Evolutionary conservation across 1,284 basidiomycete genomes (phyloP), one percentile per base, ranked within the genome.

Genomic region (Ceratobasidium sp.): DNA sequence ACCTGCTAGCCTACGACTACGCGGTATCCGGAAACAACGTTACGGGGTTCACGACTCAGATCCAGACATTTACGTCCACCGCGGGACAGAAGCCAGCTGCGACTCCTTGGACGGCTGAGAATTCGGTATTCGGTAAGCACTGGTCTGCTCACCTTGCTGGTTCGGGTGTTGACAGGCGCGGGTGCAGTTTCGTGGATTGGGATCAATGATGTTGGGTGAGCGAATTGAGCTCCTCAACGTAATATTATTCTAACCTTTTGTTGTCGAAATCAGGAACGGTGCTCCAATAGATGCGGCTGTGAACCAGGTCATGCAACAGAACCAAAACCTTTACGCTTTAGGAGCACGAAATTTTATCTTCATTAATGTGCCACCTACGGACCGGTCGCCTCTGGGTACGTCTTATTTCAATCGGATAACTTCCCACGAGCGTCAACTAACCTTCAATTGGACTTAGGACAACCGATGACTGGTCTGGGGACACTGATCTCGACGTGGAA

Each of bases 341-440:
- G 87, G 87, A 44, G 90, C 89, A 14, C 85, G 89, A 2, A 91
- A 90, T 79, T 90, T 91, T 78, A 77, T 90, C 29, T 86, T 91
- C 77, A 84, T 91, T 15, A 87, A 91, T 76, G 84, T 91, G 0
- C 90, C 90, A 8, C 88, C 90, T 0, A 86, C 90, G 15, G 78
- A 89, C 57, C 81, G 85, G 50, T 82, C 85, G 44, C 88, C 89
- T 11, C 84, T 74, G 19, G 82, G 87, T 86, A 77, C 63, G 83
- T 41, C 11, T 41, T 11, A 41, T 41, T 41, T 41, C 36, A 11
- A 41, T 11, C 36, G 11, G 6, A 41, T 41, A 41, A 5, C 11
- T 41, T 41, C 11, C 36, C 6, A 11, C 4, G 36, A 41, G 4
- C 11, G 11, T 41, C 11, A 11, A 11, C 36, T 41, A 11, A 41